Evolutionary conservation across 2,329 filamentous ascomycete genomes (phyloP).

Genomic region (Nemania sp.): DNA sequence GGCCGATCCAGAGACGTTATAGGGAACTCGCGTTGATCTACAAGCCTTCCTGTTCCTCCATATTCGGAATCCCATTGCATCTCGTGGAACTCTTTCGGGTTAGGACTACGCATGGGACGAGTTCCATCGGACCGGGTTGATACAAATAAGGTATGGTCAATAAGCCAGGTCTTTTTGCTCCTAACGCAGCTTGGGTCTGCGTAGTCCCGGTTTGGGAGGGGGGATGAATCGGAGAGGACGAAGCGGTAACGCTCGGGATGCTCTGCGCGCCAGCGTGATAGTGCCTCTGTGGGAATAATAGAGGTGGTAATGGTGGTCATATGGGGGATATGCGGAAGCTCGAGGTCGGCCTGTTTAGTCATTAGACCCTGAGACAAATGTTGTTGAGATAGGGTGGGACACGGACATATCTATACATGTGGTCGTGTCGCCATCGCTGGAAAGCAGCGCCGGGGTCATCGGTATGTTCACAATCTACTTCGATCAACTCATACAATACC

Average conservation of each 20-base stretch:
- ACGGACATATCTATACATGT: constrained; percentile 49
- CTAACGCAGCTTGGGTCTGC: constrained; percentile 44
- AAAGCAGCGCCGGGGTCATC: constrained; percentile 52
- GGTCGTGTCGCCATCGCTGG: constrained; percentile 52
- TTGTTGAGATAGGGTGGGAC: background rate
- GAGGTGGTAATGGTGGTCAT: constrained; percentile 50
- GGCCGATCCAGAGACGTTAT: constrained; percentile 28
- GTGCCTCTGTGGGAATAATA: constrained; percentile 46
- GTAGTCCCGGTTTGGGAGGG: constrained; percentile 33
- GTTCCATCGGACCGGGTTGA: constrained; percentile 47
- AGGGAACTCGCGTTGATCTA: constrained; percentile 42
- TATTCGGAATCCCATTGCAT: constrained; percentile 46
- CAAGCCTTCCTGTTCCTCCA: constrained; percentile 38
- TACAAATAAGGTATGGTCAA: constrained; percentile 50
- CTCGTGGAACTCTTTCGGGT: constrained; percentile 47
- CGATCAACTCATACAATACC: constrained; percentile 53
- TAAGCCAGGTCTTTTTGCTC: constrained; percentile 48
- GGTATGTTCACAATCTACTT: constrained; percentile 50
- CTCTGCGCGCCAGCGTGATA: constrained; percentile 45
- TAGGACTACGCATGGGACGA: constrained; percentile 44
- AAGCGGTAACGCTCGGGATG: constrained; percentile 47
- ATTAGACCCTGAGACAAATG: constrained; percentile 1
- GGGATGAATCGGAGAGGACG: constrained; percentile 46
- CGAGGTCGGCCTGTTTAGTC: constrained; percentile 44
- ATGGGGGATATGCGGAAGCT: constrained; percentile 53